Percentiles rank a stretch among this genome's conserved stretches.
phyloP scores from a whole-genome alignment of 2,329 filamentous ascomycete species.

The Diaporthe citri region DNA sequence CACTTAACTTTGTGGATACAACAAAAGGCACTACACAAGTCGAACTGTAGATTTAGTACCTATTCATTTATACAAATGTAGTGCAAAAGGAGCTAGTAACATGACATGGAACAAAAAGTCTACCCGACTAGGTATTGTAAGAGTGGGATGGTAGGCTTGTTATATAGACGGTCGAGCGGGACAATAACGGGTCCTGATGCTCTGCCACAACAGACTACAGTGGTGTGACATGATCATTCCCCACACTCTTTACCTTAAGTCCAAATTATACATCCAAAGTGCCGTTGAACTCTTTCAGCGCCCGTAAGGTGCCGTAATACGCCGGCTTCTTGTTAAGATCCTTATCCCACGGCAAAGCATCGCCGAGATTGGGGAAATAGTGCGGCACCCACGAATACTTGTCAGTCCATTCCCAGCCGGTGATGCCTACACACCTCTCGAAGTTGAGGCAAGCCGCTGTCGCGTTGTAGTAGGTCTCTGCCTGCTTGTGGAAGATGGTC shows the following conservation, averaged over 20 bases:
- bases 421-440: not conserved
- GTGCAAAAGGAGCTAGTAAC: no score
- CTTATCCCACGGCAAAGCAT: not conserved
- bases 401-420: not conserved
- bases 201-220: not conserved
- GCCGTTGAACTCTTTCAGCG: not conserved
- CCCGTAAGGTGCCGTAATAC: not conserved
- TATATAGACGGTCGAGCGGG: not conserved
- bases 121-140: no score
- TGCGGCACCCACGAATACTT: not conserved
- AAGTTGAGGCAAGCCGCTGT: not conserved
- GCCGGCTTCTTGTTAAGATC: not conserved
- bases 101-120: no score
- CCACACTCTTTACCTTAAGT: not conserved
- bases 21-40: no score
- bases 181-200: not conserved
- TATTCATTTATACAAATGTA: no score
- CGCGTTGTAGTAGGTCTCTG: not conserved
- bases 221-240: not conserved
- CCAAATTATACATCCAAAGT: not conserved
- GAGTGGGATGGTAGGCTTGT: not conserved
- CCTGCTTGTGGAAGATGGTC: not conserved
- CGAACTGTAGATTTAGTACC: no score
- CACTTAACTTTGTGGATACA: no score
- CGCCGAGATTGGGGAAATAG: not conserved